These are phyloP conservation scores for Schizosaccharomyces japonicus DNA, from an alignment of 805 yeast genomes.

Conservation along the genomic window DNA sequence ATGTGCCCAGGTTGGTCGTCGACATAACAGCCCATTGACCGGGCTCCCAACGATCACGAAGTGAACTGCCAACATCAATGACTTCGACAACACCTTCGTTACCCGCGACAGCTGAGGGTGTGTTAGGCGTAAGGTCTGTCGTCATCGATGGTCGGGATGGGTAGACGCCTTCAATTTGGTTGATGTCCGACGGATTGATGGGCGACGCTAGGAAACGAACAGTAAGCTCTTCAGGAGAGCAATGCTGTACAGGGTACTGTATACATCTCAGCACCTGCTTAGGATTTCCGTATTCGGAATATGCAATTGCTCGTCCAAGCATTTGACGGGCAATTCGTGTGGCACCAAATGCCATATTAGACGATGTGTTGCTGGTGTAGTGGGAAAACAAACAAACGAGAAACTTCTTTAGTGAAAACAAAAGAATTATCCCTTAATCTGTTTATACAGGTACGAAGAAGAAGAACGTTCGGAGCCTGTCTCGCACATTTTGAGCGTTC, in stretches of 20 bases:
- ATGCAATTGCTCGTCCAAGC: slow-evolving; percentile 45
- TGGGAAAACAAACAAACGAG: too few relatives aligned
- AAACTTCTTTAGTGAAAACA: too few relatives aligned
- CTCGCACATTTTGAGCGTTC: too few relatives aligned
- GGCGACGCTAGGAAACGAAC: slow-evolving; percentile 45
- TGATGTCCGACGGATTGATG: slow-evolving; percentile 72
- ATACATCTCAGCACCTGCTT: slow-evolving; percentile 15
- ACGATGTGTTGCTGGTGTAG: too few relatives aligned
- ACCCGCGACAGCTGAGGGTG: slow-evolving; percentile 66
- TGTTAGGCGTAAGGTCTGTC: slow-evolving; percentile 23
- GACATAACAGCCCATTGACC: slow-evolving; percentile 85
- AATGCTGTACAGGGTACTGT: not conserved
- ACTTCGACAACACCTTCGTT: slow-evolving; percentile 83
- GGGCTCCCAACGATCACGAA: slow-evolving; percentile 19
- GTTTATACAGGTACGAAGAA: too few relatives aligned
- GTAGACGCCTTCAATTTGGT: slow-evolving; percentile 67
- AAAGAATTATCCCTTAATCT: too few relatives aligned
- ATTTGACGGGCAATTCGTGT: too few relatives aligned
- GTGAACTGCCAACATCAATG: slow-evolving; percentile 40
- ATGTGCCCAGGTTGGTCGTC: slow-evolving; percentile 65
- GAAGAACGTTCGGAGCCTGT: too few relatives aligned
- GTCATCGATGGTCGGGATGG: slow-evolving; percentile 49
- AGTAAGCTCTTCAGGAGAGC: not conserved
- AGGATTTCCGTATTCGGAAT: slow-evolving; percentile 38
- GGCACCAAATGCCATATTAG: too few relatives aligned